phyloP scores from a whole-genome alignment of 2,329 filamentous ascomycete species.

The Hortaea sp. region DNA sequence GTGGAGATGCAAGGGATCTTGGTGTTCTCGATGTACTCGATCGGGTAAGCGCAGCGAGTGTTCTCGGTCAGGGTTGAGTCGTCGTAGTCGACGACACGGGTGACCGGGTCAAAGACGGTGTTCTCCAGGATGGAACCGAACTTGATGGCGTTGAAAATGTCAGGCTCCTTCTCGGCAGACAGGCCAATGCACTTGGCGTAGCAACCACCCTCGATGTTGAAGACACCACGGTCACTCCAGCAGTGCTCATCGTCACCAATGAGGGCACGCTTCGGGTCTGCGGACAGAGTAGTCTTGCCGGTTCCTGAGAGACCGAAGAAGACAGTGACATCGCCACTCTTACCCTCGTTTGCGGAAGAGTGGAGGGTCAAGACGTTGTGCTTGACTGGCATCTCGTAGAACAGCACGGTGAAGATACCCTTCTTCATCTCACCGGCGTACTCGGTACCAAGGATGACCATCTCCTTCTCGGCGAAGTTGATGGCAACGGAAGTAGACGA shows the following conservation, averaged over 20 bases:
- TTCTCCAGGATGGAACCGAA: slow-evolving; percentile 98
- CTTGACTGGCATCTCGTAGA: slow-evolving; percentile 99
- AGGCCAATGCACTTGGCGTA: slow-evolving; percentile 98
- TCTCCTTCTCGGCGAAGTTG: slow-evolving; percentile 99
- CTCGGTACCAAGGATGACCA: slow-evolving; percentile 98
- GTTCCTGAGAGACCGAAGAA: slow-evolving; percentile 99
- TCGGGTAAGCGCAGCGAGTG: slow-evolving; percentile 95
- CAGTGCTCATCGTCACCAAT: slow-evolving; percentile 99
- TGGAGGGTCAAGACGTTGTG: slow-evolving; percentile 98
- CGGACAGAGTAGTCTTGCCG: slow-evolving; percentile 96
- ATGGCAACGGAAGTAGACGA: slow-evolving; percentile 95
- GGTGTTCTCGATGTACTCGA: slow-evolving; percentile 97
- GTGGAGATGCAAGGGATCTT: slow-evolving; percentile 91
- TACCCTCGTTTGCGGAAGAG: slow-evolving; percentile 96
- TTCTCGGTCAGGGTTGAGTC: slow-evolving; percentile 94
- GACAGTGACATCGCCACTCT: slow-evolving; percentile 88
- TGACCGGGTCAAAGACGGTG: slow-evolving; percentile 89
- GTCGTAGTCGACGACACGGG: slow-evolving; percentile 89
- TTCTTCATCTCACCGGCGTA: slow-evolving; percentile 58
- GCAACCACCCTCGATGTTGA: slow-evolving; percentile 99
- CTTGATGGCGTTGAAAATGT: slow-evolving; percentile 91
- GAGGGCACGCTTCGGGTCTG: slow-evolving; percentile 88
- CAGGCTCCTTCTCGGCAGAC: slow-evolving; percentile 96
- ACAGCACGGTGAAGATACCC: slow-evolving; percentile 95
- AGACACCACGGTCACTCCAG: slow-evolving; percentile 93